These are phyloP conservation scores for Wickerhamiella allomyrinae DNA, from an alignment of 805 yeast species.

Conservation along the genomic window DNA sequence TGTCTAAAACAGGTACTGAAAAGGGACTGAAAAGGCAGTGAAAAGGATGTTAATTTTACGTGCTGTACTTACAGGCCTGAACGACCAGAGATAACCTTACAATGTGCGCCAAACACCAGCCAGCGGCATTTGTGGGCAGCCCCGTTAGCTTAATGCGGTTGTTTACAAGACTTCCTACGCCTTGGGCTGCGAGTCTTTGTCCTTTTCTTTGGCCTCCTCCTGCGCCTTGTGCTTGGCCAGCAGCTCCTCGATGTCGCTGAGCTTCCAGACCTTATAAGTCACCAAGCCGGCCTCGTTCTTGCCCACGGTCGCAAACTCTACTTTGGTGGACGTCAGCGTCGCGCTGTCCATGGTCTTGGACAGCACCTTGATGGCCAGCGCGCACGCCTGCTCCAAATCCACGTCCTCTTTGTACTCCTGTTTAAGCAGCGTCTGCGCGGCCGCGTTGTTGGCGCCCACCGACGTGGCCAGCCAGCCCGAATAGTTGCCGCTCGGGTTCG, in stretches of 20 bases:
- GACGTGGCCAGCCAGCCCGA: slow-evolving; percentile 98
- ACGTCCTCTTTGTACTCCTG: slow-evolving; percentile 86
- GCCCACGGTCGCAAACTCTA: slow-evolving; percentile 79
- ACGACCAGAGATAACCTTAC: too few relatives aligned
- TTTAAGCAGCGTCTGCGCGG: slow-evolving; percentile 89
- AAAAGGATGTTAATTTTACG: too few relatives aligned
- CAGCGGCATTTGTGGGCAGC: background rate
- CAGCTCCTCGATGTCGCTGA: slow-evolving; percentile 58
- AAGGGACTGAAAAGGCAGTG: too few relatives aligned
- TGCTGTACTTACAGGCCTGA: too few relatives aligned
- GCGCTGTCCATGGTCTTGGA: slow-evolving; percentile 89
- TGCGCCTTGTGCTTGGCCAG: slow-evolving; percentile 53
- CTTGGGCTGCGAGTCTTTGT: too few relatives aligned
- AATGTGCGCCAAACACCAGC: background rate
- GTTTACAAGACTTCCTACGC: too few relatives aligned
- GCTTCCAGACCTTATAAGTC: slow-evolving; percentile 63
- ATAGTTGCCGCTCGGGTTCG: slow-evolving; percentile 95
- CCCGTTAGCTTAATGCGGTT: too few relatives aligned
- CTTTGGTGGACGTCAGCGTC: slow-evolving; percentile 69
- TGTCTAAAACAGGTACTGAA: too few relatives aligned
- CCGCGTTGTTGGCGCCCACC: slow-evolving; percentile 90
- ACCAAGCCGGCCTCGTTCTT: slow-evolving; percentile 36
- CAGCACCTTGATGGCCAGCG: slow-evolving; percentile 78
- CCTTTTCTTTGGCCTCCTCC: slow-evolving; percentile 17
- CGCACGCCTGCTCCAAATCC: slow-evolving; percentile 53